Conservation (phyloP, 2,329 filamentous ascomycete genomes). For the Epichloe scottii region DNA sequence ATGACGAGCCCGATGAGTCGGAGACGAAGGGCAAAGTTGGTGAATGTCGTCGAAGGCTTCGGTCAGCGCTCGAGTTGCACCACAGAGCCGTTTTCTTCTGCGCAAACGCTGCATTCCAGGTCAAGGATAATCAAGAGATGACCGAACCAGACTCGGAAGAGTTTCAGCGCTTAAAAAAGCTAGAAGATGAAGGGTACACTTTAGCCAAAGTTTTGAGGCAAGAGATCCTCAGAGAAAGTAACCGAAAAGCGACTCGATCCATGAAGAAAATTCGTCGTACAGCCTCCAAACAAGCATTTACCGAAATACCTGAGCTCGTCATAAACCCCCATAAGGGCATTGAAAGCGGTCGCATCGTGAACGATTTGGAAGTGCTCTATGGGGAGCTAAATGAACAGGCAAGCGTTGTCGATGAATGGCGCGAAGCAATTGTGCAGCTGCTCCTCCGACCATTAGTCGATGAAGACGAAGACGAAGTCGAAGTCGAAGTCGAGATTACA, state of each 20-base stretch:
- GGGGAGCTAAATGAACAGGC: conserved; percentile 61
- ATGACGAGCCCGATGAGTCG: conserved; percentile 22
- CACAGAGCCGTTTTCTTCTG: conserved; percentile 78
- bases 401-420: conserved; percentile 59
- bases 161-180: conserved; percentile 51
- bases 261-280: conserved; percentile 51
- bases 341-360: conserved; percentile 54
- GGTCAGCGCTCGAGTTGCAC: conserved; percentile 63
- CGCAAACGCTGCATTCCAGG: conserved; percentile 72
- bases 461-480: conserved; percentile 54
- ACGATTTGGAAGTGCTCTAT: conserved; percentile 53
- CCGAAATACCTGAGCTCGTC: conserved; percentile 43
- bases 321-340: conserved; percentile 51
- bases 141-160: conserved; percentile 55
- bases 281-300: conserved; percentile 41
- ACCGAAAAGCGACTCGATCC: conserved; percentile 26
- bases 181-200: conserved; percentile 65
- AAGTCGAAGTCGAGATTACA: conserved; percentile 64
- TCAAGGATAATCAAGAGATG: conserved; percentile 56
- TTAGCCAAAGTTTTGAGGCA: conserved; percentile 63
- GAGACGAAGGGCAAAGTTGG: conserved; percentile 32
- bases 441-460: conserved; percentile 69
- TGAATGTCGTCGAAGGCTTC: conserved; percentile 50
- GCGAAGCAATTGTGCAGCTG: conserved; percentile 57
- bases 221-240: conserved; percentile 56